phyloP scores from a whole-genome alignment of 225 moss, liverwort and hornwort species.

The Bryoerythrophyllum caledonicum region DNA sequence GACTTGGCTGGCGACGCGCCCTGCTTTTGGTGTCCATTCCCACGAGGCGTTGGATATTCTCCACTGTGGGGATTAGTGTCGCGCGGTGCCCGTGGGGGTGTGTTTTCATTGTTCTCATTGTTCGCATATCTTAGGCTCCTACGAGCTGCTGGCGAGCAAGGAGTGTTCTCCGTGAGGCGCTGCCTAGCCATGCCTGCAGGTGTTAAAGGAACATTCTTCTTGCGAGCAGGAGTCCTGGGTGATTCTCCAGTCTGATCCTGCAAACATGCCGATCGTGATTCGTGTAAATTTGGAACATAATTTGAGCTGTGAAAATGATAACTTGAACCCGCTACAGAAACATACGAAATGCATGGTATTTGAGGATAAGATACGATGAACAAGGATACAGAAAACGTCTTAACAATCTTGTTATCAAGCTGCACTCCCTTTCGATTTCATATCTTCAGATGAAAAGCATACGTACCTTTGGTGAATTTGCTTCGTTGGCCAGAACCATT shows the following conservation, averaged over 20 bases:
- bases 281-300: background rate
- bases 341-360: background rate
- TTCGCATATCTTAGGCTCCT: slow-evolving; percentile 55
- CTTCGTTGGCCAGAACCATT: slow-evolving; percentile 70
- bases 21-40: slow-evolving; percentile 58
- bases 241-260: slow-evolving; percentile 53
- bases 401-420: background rate
- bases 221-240: slow-evolving; percentile 62
- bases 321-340: background rate
- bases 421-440: background rate
- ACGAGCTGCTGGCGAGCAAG: slow-evolving; percentile 74
- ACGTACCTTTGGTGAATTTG: slow-evolving; percentile 45
- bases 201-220: slow-evolving; percentile 51
- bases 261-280: background rate
- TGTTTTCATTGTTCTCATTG: slow-evolving; percentile 90
- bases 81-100: slow-evolving; percentile 70
- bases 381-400: background rate
- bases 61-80: slow-evolving; percentile 41
- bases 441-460: background rate
- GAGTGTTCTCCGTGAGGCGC: slow-evolving; percentile 70
- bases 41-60: slow-evolving; percentile 56
- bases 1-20: slow-evolving; percentile 50
- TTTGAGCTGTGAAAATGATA: background rate
- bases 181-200: slow-evolving; percentile 71
- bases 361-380: too few relatives aligned